A percentile compares a stretch with the other conserved stretches of the same genome.
phyloP scores from a whole-genome alignment of 2,329 filamentous ascomycete genomes.

The Verticillium isaacii region DNA sequence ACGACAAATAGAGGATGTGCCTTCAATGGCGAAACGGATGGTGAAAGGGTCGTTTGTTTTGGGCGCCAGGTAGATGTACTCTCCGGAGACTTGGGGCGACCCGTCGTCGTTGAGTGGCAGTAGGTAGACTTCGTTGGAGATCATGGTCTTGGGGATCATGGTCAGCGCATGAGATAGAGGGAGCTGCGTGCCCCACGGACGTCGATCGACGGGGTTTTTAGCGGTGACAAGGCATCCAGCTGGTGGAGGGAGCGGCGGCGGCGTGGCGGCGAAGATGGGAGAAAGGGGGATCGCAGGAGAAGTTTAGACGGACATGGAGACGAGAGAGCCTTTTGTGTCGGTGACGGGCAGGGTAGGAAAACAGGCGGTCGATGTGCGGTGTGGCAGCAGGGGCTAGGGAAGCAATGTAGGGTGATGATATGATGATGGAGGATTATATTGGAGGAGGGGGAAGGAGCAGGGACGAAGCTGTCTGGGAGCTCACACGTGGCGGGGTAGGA shows the following conservation, averaged over 20 bases:
- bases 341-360: neutral
- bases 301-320: neutral
- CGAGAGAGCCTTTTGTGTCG: neutral
- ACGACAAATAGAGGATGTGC: conserved; percentile 91
- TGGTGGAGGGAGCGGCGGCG: neutral
- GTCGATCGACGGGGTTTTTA: neutral
- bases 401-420: neutral
- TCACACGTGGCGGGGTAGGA: neutral
- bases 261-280: neutral
- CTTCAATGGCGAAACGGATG: conserved; percentile 86
- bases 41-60: conserved; percentile 68
- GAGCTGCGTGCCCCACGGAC: conserved; percentile 14
- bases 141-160: conserved; percentile 59
- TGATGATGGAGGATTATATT: neutral
- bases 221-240: neutral
- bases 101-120: conserved; percentile 90
- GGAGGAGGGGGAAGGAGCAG: neutral
- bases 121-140: conserved; percentile 73
- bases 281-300: neutral
- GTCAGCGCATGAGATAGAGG: conserved; percentile 17
- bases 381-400: neutral
- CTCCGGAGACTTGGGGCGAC: conserved; percentile 80
- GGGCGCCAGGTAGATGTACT: conserved; percentile 88
- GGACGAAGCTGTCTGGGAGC: neutral
- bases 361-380: neutral